Evolutionary conservation across 441 rosid species (phyloP), one percentile per base, ranked within the genome.

Genomic region (Theobroma grandiflorum): DNA sequence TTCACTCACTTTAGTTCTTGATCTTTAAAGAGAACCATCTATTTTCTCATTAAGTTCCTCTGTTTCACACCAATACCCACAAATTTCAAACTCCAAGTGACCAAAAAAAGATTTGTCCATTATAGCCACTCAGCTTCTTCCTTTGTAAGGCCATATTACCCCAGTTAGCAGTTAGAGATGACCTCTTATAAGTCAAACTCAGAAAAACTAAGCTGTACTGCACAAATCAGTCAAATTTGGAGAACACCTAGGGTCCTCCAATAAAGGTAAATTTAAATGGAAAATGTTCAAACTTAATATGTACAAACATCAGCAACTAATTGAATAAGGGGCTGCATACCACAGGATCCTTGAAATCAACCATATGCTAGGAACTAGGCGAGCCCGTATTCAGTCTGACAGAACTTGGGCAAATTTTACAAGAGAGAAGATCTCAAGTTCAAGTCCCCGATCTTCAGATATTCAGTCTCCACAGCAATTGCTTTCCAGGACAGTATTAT

Each of bases 21-120:
- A 66, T 38, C 49, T 40, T 26, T 3, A 40, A 18, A 38, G 42
- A 38, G 2, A 65, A 42, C 12, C 26, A 66, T 66, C 49, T n/a
- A 35, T 66, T 66, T 63, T 38, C 71, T 40, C 50, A 47, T 69
- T 47, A 69, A 20, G 37, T 43, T 20, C 55, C 73, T 20, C 47
- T 4, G 37, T 69, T 40, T 45, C 72, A 14, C 42, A 33, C 11
- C 16, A 8, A 64, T 67, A 38, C n/a, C 73, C 55, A 69, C 15
- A 45, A 22, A 43, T 3, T 69, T 68, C 37, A 20, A 20, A 68
- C 55, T 26, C 20, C 18, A 5, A 68, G 7, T 9, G 22, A n/a
- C 7, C 38, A 2, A 40, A 67, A 67, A 20, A 22, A 18, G 6
- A 37, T 1, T 4, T 11, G 40, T 43, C 49, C 49, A 66, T 43